Conservation (phyloP, 1,284 basidiomycete species). For the Irpex sp. region DNA sequence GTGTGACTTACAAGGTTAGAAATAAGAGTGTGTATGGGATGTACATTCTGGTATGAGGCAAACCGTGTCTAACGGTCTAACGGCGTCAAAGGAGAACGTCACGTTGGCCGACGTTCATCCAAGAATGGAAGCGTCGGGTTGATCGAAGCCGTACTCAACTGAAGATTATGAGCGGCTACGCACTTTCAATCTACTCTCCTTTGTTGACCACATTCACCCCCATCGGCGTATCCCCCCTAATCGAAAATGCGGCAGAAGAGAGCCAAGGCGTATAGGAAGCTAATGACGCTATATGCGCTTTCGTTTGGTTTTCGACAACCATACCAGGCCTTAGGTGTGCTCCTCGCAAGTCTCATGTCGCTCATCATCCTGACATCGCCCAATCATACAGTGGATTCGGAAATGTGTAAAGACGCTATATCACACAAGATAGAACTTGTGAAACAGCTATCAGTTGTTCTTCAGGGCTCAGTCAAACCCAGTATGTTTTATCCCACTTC, state of each 20-base stretch:
- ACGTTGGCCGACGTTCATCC: not conserved
- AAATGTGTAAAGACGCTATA: conserved; percentile 72
- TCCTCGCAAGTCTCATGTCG: not conserved
- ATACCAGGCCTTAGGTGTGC: conserved; percentile 82
- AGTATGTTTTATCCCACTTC: conserved; percentile 55
- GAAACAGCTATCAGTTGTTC: conserved; percentile 69
- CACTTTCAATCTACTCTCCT: not conserved
- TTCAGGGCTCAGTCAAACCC: conserved; percentile 84
- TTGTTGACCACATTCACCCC: not conserved
- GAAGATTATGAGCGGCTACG: too few relatives aligned
- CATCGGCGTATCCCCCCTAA: not conserved
- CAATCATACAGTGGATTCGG: conserved; percentile 68
- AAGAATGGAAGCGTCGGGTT: not conserved
- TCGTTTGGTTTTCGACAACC: conserved; percentile 89
- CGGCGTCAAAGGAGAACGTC: not conserved
- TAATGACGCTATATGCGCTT: conserved; percentile 84
- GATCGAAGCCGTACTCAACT: not conserved
- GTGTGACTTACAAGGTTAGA: not conserved
- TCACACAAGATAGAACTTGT: conserved; percentile 71
- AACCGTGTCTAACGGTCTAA: not conserved
- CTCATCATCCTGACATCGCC: conserved; percentile 8
- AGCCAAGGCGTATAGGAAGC: conserved; percentile 88
- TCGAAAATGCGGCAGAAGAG: conserved; percentile 84
- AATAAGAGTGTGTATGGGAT: not conserved
- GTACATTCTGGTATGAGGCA: not conserved